Conservation (phyloP, 306 rosid genomes). For the Carpinus fangiana region DNA sequence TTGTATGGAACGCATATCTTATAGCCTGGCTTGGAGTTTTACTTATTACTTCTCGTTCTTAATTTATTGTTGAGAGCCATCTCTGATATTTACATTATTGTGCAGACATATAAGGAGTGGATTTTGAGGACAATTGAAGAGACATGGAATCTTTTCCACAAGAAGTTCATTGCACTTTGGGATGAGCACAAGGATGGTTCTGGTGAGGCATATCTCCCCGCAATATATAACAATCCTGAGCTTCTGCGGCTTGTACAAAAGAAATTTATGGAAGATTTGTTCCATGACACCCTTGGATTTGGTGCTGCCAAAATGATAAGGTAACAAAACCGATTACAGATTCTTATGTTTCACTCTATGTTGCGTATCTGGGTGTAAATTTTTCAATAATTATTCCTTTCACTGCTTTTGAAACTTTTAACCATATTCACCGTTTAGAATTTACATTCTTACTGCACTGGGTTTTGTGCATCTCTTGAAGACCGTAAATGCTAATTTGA, state of each 20-base stretch:
- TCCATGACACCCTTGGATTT: constrained; percentile 85
- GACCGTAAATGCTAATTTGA: not conserved
- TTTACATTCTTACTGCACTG: not conserved
- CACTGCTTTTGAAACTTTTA: not conserved
- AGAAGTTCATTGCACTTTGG: constrained; percentile 73
- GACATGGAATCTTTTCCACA: constrained; percentile 73
- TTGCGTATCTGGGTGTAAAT: not conserved
- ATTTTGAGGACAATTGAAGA: constrained; percentile 77
- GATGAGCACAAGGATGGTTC: constrained; percentile 65
- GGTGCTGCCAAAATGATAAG: constrained; percentile 95
- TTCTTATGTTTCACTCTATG: not conserved
- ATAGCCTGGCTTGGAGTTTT: not conserved
- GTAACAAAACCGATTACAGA: constrained; percentile 31
- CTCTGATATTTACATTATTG: constrained; percentile 17
- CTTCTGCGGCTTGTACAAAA: constrained; percentile 61
- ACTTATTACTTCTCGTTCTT: not conserved
- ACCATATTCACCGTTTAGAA: not conserved
- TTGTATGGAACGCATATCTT: not conserved
- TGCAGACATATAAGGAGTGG: constrained; percentile 81
- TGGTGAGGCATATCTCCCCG: constrained; percentile 88
- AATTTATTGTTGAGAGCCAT: not conserved
- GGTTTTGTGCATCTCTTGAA: not conserved
- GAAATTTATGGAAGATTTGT: constrained; percentile 57
- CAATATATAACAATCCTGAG: constrained; percentile 64
- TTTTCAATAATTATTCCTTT: not conserved